A percentile compares a stretch with the other conserved stretches of the same genome.
Conservation (phyloP, 192 early-diverging fungal genomes). For the Coemansia guatemalensis region DNA sequence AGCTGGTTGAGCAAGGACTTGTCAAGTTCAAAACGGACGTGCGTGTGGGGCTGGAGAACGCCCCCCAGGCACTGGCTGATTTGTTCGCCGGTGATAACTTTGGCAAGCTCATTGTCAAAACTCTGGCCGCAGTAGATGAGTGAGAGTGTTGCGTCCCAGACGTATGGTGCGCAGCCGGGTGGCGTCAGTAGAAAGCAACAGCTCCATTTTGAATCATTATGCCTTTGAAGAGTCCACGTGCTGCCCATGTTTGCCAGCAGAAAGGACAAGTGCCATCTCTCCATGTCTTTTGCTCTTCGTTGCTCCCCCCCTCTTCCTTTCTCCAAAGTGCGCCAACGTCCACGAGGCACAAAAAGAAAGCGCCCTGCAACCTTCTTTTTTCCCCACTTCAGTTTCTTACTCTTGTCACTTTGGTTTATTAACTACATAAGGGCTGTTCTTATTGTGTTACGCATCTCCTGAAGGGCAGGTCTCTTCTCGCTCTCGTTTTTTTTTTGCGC, state of each 20-base stretch:
- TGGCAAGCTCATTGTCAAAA: constrained; percentile 66
- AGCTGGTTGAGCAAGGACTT: constrained; percentile 61
- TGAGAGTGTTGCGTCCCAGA: not conserved
- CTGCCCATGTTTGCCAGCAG: not conserved
- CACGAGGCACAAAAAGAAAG: not conserved
- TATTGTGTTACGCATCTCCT: not conserved
- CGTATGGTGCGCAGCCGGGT: not conserved
- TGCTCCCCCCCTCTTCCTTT: not conserved
- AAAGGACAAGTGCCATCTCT: not conserved
- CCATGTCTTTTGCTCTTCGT: too few species aligned
- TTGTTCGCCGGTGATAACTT: constrained; percentile 68
- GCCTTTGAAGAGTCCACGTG: not conserved
- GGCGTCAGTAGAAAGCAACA: not conserved
- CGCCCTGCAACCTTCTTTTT: not conserved
- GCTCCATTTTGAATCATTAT: not conserved
- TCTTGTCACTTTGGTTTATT: not conserved
- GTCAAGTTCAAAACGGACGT: constrained; percentile 61
- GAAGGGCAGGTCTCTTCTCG: not conserved
- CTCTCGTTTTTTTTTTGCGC: not conserved
- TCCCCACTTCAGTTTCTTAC: not conserved
- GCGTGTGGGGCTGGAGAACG: constrained; percentile 66
- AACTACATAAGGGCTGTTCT: not conserved
- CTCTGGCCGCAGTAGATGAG: not conserved
- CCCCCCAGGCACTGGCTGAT: constrained; percentile 61
- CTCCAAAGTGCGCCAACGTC: not conserved